Evolutionary conservation across 495 filamentous ascomycete species (phyloP).

Genomic region (Talaromyces liani): DNA sequence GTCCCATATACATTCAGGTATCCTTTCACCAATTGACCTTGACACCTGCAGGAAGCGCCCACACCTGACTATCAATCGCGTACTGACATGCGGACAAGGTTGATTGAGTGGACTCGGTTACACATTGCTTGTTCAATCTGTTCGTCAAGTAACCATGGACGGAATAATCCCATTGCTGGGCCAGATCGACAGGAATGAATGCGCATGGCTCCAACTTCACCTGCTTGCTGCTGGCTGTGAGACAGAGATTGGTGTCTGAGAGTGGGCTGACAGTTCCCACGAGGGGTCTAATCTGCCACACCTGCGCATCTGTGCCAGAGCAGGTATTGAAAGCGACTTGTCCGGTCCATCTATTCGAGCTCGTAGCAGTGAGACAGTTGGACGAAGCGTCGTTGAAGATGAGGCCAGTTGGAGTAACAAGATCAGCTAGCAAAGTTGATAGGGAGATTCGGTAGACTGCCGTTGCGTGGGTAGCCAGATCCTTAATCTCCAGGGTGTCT

Average conservation of each 20-base stretch:
- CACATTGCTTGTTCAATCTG: background rate
- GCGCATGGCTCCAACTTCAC: background rate
- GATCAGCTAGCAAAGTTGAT: slow-evolving; percentile 5
- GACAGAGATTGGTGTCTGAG: slow-evolving; percentile 3
- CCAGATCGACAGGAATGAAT: background rate
- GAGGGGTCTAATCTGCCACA: slow-evolving; percentile 18
- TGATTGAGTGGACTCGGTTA: slow-evolving; percentile 1
- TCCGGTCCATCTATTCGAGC: background rate
- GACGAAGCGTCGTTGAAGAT: slow-evolving; percentile 25
- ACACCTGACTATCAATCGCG: slow-evolving; percentile 8
- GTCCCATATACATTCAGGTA: background rate
- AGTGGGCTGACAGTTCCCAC: slow-evolving; percentile 4
- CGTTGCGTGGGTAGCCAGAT: slow-evolving; percentile 22
- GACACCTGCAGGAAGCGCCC: slow-evolving; percentile 7
- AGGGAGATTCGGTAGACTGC: slow-evolving; percentile 21
- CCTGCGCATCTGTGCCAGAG: slow-evolving; percentile 17
- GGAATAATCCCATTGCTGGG: slow-evolving; percentile 8
- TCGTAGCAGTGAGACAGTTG: slow-evolving; percentile 22
- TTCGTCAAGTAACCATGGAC: slow-evolving; percentile 7
- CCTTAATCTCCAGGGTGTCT: slow-evolving; percentile 11
- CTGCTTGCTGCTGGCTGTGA: background rate
- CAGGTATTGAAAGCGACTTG: slow-evolving; percentile 18
- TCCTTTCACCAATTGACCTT: slow-evolving; percentile 5
- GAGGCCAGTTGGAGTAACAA: slow-evolving; percentile 23
- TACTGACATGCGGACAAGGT: slow-evolving; percentile 1